A percentile compares a stretch with the other conserved stretches of the same genome.
phyloP scores from a whole-genome alignment of 768 basidiomycete genomes.

The Punctularia strigosozonata region DNA sequence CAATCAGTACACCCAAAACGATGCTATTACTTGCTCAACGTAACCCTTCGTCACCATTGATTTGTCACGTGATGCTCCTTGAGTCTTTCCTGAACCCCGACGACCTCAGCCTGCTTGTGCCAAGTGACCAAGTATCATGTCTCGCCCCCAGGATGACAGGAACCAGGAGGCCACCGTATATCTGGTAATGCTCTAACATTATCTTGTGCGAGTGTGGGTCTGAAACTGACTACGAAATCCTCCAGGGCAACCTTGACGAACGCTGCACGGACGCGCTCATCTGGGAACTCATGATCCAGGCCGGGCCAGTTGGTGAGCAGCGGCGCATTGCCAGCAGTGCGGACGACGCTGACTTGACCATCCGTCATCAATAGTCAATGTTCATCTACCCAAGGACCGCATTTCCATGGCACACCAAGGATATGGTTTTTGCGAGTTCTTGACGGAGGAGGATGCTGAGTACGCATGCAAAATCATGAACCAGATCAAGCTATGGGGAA shows the following conservation, averaged over 20 bases:
- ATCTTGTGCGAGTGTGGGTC: not conserved
- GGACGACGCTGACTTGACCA: not conserved
- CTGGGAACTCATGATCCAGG: constrained; percentile 98
- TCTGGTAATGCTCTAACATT: constrained; percentile 30
- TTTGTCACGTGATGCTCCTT: too few relatives aligned
- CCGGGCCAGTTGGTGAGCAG: constrained; percentile 90
- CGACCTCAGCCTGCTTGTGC: not conserved
- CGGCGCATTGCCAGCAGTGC: not conserved
- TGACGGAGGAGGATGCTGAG: constrained; percentile 98
- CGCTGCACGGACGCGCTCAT: constrained; percentile 86
- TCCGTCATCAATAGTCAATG: constrained; percentile 54
- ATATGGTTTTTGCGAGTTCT: constrained; percentile 98
- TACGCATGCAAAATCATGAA: constrained; percentile 99
- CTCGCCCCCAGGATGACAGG: constrained; percentile 74
- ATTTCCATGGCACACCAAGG: constrained; percentile 98
- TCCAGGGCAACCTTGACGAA: constrained; percentile 93
- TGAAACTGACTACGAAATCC: constrained; percentile 5
- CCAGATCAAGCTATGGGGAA: constrained; percentile 98
- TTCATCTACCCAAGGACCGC: constrained; percentile 96
- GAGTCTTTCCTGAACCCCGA: too few relatives aligned
- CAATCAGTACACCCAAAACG: not conserved
- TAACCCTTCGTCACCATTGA: too few relatives aligned
- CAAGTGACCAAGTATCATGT: constrained; percentile 23
- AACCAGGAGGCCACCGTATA: constrained; percentile 91
- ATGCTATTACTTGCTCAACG: not conserved